A percentile compares a stretch with the other conserved stretches of the same genome.
Conservation (phyloP, 805 yeast species). For the Sungouiella blattae region DNA sequence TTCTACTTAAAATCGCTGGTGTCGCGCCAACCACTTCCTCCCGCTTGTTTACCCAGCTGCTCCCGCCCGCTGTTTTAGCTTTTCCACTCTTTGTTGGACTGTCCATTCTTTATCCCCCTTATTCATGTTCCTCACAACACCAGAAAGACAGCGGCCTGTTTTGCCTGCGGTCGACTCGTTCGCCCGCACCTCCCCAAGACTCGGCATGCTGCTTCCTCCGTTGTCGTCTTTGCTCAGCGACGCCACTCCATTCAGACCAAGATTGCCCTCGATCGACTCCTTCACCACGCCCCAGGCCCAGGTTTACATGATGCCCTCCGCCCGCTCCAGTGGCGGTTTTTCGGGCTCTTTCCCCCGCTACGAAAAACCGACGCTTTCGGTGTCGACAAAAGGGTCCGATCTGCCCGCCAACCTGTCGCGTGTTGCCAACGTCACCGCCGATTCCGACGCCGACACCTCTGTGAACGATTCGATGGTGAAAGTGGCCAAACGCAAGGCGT, state of each 20-base stretch:
- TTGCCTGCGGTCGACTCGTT: constrained; percentile 21
- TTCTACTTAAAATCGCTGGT: neutral
- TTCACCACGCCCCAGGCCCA: constrained; percentile 20
- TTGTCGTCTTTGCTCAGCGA: constrained; percentile 30
- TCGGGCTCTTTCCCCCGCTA: too few species aligned
- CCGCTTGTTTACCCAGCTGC: neutral
- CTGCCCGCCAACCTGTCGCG: too few species aligned
- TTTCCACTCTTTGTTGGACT: too few species aligned
- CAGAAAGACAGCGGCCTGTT: constrained; percentile 34
- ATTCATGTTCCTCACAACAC: constrained; percentile 19
- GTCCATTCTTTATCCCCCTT: neutral
- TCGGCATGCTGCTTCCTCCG: constrained; percentile 35
- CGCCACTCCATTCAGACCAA: constrained; percentile 14
- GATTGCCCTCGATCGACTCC: constrained; percentile 26
- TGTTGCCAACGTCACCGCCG: constrained; percentile 5
- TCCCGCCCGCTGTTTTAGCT: too few species aligned
- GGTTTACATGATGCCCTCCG: constrained; percentile 8
- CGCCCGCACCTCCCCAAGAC: constrained; percentile 13
- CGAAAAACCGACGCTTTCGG: too few species aligned
- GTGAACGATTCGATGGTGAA: constrained; percentile 9
- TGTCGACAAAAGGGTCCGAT: too few species aligned
- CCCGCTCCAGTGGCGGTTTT: too few species aligned
- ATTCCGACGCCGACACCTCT: constrained; percentile 11
- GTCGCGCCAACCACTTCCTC: neutral
- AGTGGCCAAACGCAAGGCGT: constrained; percentile 25